A percentile compares a stretch with the other conserved stretches of the same genome.
phyloP scores from a whole-genome alignment of 2,329 filamentous ascomycete species.

The Fusarium sp. region DNA sequence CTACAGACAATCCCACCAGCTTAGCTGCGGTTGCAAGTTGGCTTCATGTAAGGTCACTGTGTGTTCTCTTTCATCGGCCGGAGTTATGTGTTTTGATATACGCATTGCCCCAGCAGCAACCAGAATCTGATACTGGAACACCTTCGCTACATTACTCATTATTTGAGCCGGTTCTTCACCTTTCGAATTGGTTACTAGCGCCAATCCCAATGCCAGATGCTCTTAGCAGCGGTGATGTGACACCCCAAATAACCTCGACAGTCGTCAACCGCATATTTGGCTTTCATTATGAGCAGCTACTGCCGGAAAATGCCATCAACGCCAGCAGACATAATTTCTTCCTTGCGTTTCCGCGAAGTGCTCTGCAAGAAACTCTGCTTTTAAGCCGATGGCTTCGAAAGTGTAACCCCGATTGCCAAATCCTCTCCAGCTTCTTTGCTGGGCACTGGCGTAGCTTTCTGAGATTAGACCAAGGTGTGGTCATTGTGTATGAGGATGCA shows the following conservation, averaged over 20 bases:
- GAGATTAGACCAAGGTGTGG: constrained; percentile 42
- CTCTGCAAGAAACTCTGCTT: constrained; percentile 50
- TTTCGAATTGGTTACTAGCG: constrained; percentile 41
- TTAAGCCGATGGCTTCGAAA: constrained; percentile 59
- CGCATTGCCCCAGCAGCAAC: constrained; percentile 34
- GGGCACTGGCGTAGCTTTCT: constrained; percentile 62
- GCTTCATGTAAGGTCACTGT: constrained; percentile 52
- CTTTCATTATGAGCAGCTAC: constrained; percentile 49
- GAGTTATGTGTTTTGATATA: constrained; percentile 55
- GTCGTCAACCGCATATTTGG: constrained; percentile 48
- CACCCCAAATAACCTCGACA: constrained; percentile 33
- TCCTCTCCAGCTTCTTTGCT: constrained; percentile 54
- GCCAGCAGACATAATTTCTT: constrained; percentile 54
- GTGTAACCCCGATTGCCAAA: constrained; percentile 53
- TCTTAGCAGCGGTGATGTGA: constrained; percentile 7
- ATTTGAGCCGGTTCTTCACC: constrained; percentile 47
- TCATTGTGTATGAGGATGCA: constrained; percentile 61
- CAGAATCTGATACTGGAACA: not conserved
- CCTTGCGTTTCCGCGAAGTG: constrained; percentile 59
- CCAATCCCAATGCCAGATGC: constrained; percentile 34
- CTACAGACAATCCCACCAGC: constrained; percentile 7
- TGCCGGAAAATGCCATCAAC: constrained; percentile 32
- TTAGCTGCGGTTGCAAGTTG: constrained; percentile 49
- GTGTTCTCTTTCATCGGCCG: constrained; percentile 49
- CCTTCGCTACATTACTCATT: constrained; percentile 51